A percentile compares a stretch with the other conserved stretches of the same genome.
phyloP scores from a whole-genome alignment of 352 stramenopile species.

The Pythium utonaiense region DNA sequence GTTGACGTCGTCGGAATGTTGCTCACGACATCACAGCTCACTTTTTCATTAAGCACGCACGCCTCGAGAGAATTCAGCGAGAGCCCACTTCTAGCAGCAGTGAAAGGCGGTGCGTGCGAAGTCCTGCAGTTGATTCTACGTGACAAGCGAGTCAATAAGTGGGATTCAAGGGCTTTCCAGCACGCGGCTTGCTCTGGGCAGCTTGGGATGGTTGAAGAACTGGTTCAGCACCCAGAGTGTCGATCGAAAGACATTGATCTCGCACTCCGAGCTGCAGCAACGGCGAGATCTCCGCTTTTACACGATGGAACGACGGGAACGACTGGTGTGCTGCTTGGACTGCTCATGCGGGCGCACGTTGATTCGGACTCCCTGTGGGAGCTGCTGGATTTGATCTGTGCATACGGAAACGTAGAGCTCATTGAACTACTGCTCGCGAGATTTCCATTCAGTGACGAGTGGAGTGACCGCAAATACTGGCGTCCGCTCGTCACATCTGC shows the following conservation, averaged over 20 bases:
- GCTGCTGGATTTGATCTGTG: conserved; percentile 12
- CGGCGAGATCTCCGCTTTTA: background rate
- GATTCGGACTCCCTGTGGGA: conserved; percentile 4
- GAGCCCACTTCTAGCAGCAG: conserved; percentile 6
- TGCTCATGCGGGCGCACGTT: background rate
- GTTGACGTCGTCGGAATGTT: background rate
- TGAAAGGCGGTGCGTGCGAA: background rate
- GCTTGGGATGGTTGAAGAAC: background rate
- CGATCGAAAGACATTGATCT: conserved; percentile 5
- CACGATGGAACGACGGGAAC: background rate
- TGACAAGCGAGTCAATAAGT: conserved; percentile 7
- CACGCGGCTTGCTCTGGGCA: conserved; percentile 1
- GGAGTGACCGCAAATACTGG: conserved; percentile 11
- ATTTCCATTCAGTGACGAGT: background rate
- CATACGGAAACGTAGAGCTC: conserved; percentile 1
- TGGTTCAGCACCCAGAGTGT: conserved; percentile 9
- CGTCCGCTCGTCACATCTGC: conserved; percentile 18
- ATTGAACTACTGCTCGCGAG: conserved; percentile 2
- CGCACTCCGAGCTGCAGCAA: conserved; percentile 2
- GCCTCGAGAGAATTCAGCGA: background rate
- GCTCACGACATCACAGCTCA: background rate
- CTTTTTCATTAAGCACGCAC: background rate
- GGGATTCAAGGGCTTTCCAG: conserved; percentile 16
- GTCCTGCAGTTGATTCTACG: conserved; percentile 1
- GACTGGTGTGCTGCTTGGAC: background rate